A percentile compares a stretch with the other conserved stretches of the same genome.
Evolutionary conservation across 140 eudicot genomes (phyloP).

Genomic region (Oenanthe javanica): DNA sequence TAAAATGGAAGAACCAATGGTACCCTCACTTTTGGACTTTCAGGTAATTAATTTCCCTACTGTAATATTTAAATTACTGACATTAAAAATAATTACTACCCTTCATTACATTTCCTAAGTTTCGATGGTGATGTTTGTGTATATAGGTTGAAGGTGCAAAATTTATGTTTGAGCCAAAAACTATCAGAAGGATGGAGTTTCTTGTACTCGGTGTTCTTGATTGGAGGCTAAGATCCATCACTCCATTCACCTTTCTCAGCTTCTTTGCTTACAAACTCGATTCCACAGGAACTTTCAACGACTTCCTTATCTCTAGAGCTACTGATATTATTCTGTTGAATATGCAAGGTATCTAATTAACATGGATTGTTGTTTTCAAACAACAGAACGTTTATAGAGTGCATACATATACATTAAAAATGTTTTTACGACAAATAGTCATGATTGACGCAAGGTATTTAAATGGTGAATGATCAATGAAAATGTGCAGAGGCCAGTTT

Average conservation of each 20-base stretch:
- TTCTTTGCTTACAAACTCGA: conserved; percentile 77
- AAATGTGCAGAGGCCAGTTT: conserved; percentile 57
- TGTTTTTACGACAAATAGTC: background rate
- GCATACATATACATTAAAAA: background rate
- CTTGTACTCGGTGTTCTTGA: conserved; percentile 72
- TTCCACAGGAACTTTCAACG: conserved; percentile 50
- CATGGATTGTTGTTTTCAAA: background rate
- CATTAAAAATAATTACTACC: too few relatives aligned
- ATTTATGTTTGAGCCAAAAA: conserved; percentile 68
- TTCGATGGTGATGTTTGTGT: background rate
- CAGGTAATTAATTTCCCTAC: conserved; percentile 37
- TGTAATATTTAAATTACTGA: background rate
- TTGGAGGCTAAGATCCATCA: conserved; percentile 84
- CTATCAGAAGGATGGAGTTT: conserved; percentile 78
- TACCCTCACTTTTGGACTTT: conserved; percentile 83
- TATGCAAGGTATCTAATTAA: conserved; percentile 49
- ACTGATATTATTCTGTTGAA: conserved; percentile 62
- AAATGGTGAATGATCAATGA: background rate
- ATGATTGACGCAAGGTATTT: background rate
- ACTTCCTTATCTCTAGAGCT: conserved; percentile 70
- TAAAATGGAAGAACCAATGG: conserved; percentile 91
- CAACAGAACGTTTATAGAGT: too few relatives aligned
- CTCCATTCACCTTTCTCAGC: conserved; percentile 74
- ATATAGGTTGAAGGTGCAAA: conserved; percentile 73
- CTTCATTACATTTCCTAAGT: background rate